Conservation (phyloP, 352 stramenopile genomes). For the Pythium monospermum region DNA sequence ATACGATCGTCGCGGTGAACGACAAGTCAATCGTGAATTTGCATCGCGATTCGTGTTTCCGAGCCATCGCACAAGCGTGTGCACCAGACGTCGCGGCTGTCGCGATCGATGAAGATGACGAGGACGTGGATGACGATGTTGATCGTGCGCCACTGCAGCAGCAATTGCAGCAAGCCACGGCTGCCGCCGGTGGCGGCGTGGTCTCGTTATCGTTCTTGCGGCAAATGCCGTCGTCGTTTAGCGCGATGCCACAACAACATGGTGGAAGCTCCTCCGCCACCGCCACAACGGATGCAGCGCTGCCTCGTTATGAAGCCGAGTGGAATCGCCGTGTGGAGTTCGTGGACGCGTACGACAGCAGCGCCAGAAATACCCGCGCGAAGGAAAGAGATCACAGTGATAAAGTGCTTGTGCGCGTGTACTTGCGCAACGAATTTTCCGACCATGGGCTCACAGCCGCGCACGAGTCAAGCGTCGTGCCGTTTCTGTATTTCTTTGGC, state of each 20-base stretch:
- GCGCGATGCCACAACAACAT: no score
- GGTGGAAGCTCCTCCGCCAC: neutral
- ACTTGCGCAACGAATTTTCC: conserved; percentile 61
- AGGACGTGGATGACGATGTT: conserved; percentile 10
- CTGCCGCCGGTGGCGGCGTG: conserved; percentile 16
- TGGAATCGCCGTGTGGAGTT: conserved; percentile 85
- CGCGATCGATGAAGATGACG: conserved; percentile 25
- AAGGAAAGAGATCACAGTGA: conserved; percentile 7
- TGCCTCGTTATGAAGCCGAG: conserved; percentile 56
- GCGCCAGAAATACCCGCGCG: neutral
- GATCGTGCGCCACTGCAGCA: no score
- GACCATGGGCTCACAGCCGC: conserved; percentile 71
- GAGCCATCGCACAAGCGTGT: conserved; percentile 66
- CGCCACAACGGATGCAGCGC: conserved; percentile 1
- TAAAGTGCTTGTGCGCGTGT: conserved; percentile 70
- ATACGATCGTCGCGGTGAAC: conserved; percentile 74
- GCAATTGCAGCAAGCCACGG: conserved; percentile 11
- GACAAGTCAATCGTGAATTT: conserved; percentile 78
- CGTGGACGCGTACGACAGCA: conserved; percentile 32
- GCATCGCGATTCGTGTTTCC: conserved; percentile 71
- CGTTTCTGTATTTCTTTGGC: conserved; percentile 86
- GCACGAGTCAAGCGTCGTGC: conserved; percentile 81
- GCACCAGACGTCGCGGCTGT: conserved; percentile 13
- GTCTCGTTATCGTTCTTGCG: conserved; percentile 67
- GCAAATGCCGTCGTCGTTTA: conserved; percentile 40